phyloP scores from a whole-genome alignment of 805 yeast genomes.

The Millerago galiae region DNA sequence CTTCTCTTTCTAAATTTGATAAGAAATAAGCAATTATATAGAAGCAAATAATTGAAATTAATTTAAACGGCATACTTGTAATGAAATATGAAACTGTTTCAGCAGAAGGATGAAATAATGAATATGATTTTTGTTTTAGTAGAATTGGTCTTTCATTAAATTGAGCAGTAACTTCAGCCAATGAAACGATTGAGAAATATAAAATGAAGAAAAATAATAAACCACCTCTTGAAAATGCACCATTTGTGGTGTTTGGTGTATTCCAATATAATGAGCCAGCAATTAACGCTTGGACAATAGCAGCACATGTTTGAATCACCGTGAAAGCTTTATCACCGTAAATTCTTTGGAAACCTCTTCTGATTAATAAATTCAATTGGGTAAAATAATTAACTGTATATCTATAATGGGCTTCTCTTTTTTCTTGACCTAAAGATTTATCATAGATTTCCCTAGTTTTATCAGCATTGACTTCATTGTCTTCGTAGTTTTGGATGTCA shows the following conservation, averaged over 20 bases:
- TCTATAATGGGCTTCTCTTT: slow-evolving; percentile 22
- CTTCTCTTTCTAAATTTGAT: slow-evolving; percentile 41
- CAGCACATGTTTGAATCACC: slow-evolving; percentile 22
- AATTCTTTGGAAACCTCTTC: slow-evolving; percentile 49
- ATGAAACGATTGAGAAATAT: slow-evolving; percentile 43
- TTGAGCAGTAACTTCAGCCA: slow-evolving; percentile 40
- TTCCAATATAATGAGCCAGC: slow-evolving; percentile 58
- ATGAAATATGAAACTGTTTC: slow-evolving; percentile 61
- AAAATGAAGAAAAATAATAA: slow-evolving; percentile 52
- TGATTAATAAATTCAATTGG: slow-evolving; percentile 44
- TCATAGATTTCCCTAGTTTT: slow-evolving; percentile 29
- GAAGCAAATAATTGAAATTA: slow-evolving; percentile 39
- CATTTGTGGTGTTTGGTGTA: slow-evolving; percentile 41
- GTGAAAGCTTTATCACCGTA: slow-evolving; percentile 53
- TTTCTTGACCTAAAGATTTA: slow-evolving; percentile 24
- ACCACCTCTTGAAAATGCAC: slow-evolving; percentile 64
- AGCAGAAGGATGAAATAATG: slow-evolving; percentile 68
- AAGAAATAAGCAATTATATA: slow-evolving; percentile 50
- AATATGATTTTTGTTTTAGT: slow-evolving; percentile 64
- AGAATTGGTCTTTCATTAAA: slow-evolving; percentile 53
- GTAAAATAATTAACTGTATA: slow-evolving; percentile 27
- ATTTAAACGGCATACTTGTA: slow-evolving; percentile 59
- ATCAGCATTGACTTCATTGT: slow-evolving; percentile 20
- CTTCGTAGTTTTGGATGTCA: slow-evolving; percentile 40
- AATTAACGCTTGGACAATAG: slow-evolving; percentile 50